phyloP scores from a whole-genome alignment of 768 basidiomycete species.

The Leccinum boreale region DNA sequence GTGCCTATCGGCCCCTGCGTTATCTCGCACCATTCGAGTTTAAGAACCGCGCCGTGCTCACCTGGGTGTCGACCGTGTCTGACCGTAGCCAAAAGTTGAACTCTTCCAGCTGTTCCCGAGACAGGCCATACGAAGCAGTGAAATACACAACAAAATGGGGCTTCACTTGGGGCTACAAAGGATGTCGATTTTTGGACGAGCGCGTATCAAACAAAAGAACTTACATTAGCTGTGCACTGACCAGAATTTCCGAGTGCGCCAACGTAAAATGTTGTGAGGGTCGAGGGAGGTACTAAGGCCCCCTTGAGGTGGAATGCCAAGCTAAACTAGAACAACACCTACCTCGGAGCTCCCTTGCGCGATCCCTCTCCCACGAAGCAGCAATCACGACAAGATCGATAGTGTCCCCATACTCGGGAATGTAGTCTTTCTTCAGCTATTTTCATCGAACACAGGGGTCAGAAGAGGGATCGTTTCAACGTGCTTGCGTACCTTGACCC shows the following conservation, averaged over 20 bases:
- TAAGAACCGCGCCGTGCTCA: slow-evolving; percentile 2
- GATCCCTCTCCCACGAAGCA: slow-evolving; percentile 74
- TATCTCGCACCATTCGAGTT: neutral
- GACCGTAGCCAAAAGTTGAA: slow-evolving; percentile 60
- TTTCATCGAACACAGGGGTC: neutral
- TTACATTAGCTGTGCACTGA: slow-evolving; percentile 38
- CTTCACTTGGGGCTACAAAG: slow-evolving; percentile 35
- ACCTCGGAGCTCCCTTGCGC: slow-evolving; percentile 78
- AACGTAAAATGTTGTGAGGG: slow-evolving; percentile 78
- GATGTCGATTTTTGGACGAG: neutral
- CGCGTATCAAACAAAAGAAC: slow-evolving; percentile 12
- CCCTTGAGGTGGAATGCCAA: neutral
- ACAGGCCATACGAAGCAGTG: slow-evolving; percentile 71
- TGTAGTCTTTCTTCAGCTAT: slow-evolving; percentile 81
- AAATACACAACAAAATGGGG: slow-evolving; percentile 77
- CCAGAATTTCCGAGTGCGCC: slow-evolving; percentile 58
- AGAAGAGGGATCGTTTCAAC: slow-evolving; percentile 11
- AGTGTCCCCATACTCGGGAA: slow-evolving; percentile 78
- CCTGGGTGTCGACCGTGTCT: slow-evolving; percentile 24
- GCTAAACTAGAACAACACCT: slow-evolving; percentile 5
- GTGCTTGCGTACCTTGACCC: slow-evolving; percentile 65
- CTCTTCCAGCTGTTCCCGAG: slow-evolving; percentile 63
- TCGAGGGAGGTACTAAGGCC: slow-evolving; percentile 58
- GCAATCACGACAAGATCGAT: slow-evolving; percentile 77
- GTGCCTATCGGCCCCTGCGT: slow-evolving; percentile 1